Base-by-base conservation (phyloP, 768 basidiomycete species). In the Russula sp. region DNA sequence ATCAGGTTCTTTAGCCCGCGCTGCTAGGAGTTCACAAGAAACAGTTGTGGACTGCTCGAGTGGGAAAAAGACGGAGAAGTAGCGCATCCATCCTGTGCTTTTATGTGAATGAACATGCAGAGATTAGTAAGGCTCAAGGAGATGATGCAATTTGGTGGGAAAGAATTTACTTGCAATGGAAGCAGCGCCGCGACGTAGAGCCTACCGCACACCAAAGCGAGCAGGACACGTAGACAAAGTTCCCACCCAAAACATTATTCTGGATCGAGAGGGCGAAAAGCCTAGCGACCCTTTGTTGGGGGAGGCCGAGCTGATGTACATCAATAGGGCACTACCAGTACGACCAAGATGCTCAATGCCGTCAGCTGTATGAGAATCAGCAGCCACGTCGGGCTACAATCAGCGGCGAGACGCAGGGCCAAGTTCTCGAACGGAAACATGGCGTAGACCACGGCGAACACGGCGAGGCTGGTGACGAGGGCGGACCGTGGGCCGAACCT, bases 221-320 rank as follows among this genome's bases (percentile, higher is more conserved):
- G n/a, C n/a, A 43, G 43, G 1, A 43, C 43, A 52, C 25, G 20
- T 58, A 58, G 16, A 58, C 25, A 29, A 59, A n/a, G 39, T 60
- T 51, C 7, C 86, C 86, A 2, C 79, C 80, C 51, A 83, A 72
- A 63, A 81, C 75, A 43, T 77, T 69, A 59, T 70, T 68, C 43
- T 58, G 32, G 43, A 83, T 80, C 0, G 85, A 85, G 43, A 87
- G 68, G 25, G 87, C 83, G 73, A 84, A 89, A 51, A 87, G 75
- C 51, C 87, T 6, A 88, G 77, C 6, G 84, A 81, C 10, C 81
- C 79, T 34, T 78, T 77, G 57, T 85, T 86, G 2, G 88, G 86
- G 0, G 87, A 75, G 10, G 86, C 77, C 4, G 81, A 80, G 7
- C 80, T 77, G 59, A 90, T 83, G 63, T 82, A 86, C 56, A 89